These are phyloP conservation scores for Dryadomyces quercus-mongolicae DNA, from an alignment of 2,329 filamentous ascomycete genomes.

Conservation along the genomic window DNA sequence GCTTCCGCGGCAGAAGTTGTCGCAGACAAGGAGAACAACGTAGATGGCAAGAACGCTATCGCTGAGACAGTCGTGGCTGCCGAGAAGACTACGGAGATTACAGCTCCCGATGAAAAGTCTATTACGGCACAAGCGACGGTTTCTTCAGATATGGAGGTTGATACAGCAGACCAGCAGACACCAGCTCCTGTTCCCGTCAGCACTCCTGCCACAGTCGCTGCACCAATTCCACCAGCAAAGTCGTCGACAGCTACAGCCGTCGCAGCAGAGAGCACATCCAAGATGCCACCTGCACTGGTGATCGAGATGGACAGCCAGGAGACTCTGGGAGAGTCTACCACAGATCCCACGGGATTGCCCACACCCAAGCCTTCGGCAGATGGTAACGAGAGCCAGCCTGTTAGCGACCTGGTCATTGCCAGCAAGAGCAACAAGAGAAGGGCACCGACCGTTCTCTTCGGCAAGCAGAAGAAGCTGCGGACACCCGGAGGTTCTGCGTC, in stretches of 20 bases:
- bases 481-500: neutral
- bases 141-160: neutral
- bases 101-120: neutral
- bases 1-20: neutral
- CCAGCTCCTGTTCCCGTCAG: neutral
- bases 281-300: neutral
- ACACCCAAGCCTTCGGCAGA: slow-evolving; percentile 10
- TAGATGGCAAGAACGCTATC: neutral
- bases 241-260: neutral
- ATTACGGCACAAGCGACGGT: neutral
- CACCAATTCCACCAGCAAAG: neutral
- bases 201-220: neutral
- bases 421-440: slow-evolving; percentile 7
- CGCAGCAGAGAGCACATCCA: neutral
- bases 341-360: slow-evolving; percentile 4
- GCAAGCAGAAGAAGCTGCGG: slow-evolving; percentile 34
- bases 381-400: slow-evolving; percentile 4
- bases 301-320: neutral
- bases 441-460: slow-evolving; percentile 13
- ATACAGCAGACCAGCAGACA: neutral
- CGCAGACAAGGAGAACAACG: neutral
- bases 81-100: neutral
- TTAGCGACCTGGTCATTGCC: slow-evolving; percentile 2
- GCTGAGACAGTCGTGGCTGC: neutral
- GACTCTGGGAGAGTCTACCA: neutral